Evolutionary conservation across 108 stramenopile genomes (phyloP).

Genomic region (Skeletonema potamos): DNA sequence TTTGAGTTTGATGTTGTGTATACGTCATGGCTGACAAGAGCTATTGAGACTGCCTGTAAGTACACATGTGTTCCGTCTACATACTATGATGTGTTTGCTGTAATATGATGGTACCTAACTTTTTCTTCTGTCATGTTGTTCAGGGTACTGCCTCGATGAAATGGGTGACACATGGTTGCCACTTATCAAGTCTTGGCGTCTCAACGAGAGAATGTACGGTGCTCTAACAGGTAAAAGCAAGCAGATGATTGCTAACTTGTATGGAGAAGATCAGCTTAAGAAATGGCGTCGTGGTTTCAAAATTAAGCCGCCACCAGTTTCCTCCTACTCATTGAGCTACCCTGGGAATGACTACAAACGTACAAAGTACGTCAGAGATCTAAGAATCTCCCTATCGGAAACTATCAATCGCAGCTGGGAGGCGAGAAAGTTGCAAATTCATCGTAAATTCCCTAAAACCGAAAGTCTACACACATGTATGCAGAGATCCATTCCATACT

Average conservation of each 20-base stretch:
- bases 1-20: conserved; percentile 89
- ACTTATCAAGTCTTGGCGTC: conserved; percentile 64
- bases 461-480: conserved; percentile 82
- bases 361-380: conserved; percentile 65
- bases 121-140: not conserved
- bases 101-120: not conserved
- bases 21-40: conserved; percentile 77
- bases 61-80: not conserved
- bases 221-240: conserved; percentile 83
- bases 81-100: not conserved
- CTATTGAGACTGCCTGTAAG: conserved; percentile 67
- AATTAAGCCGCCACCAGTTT: conserved; percentile 75
- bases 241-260: conserved; percentile 83
- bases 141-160: conserved; percentile 61
- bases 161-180: conserved; percentile 72
- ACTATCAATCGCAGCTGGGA: conserved; percentile 65
- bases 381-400: conserved; percentile 60
- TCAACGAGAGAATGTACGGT: conserved; percentile 83
- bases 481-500: conserved; percentile 70
- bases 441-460: conserved; percentile 72
- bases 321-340: conserved; percentile 70
- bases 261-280: conserved; percentile 87
- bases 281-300: conserved; percentile 85
- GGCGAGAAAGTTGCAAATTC: conserved; percentile 48
- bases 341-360: conserved; percentile 81